A percentile compares a stretch with the other conserved stretches of the same genome.
Conservation (phyloP, 1,284 basidiomycete species). For the Naganishia liquefaciens region DNA sequence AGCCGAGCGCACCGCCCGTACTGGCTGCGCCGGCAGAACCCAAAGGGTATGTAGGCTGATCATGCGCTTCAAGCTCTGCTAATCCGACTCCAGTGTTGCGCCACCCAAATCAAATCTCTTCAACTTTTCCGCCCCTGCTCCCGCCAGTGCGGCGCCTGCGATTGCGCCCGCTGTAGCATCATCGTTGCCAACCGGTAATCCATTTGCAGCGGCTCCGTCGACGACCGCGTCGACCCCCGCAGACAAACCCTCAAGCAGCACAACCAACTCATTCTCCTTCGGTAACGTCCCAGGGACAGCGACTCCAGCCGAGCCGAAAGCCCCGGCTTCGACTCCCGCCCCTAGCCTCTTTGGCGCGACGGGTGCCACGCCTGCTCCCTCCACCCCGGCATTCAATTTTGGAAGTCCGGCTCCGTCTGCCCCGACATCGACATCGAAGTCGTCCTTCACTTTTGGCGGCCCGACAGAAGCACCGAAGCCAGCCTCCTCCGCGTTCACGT, state of each 20-base stretch:
- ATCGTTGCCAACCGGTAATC: slow-evolving; percentile 19
- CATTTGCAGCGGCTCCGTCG: slow-evolving; percentile 13
- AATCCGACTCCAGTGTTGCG: slow-evolving; percentile 1
- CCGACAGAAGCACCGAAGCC: neutral
- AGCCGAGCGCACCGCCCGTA: neutral
- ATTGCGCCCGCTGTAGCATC: neutral
- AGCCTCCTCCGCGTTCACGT: neutral
- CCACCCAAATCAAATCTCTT: slow-evolving; percentile 17
- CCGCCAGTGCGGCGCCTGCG: neutral
- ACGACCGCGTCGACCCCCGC: neutral
- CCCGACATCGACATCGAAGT: neutral
- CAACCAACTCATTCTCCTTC: slow-evolving; percentile 6
- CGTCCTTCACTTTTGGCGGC: slow-evolving; percentile 8
- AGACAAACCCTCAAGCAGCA: neutral
- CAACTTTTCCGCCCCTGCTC: slow-evolving; percentile 16
- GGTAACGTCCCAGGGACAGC: neutral
- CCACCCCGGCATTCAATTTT: slow-evolving; percentile 1
- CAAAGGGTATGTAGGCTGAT: slow-evolving; percentile 10
- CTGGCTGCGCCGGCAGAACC: slow-evolving; percentile 1
- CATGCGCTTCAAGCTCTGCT: neutral
- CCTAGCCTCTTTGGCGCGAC: neutral
- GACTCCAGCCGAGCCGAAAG: neutral
- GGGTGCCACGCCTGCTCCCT: neutral
- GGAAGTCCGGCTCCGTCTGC: neutral
- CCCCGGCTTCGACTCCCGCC: neutral